Percentiles rank a stretch among this genome's conserved stretches.
phyloP scores from a whole-genome alignment of 148 eudicot species.

The Dysphania ambrosioides region DNA sequence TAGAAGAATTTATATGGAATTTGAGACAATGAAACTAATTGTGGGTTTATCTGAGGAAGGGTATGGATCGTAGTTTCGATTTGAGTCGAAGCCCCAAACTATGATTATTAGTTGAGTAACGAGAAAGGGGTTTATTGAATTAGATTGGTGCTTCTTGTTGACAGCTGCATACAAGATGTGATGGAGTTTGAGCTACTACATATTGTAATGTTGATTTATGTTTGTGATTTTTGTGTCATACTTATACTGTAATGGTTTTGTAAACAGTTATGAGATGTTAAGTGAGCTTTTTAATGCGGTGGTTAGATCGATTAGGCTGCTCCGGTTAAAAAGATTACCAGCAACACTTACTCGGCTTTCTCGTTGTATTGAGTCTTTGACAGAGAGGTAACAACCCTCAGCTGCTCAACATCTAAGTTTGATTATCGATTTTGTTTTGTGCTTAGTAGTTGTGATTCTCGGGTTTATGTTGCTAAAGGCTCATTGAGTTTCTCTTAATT shows the following conservation, averaged over 20 bases:
- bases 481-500: background rate
- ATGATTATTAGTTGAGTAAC: too few species aligned
- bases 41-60: background rate
- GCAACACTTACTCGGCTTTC: constrained; percentile 53
- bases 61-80: background rate
- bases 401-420: background rate
- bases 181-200: background rate
- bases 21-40: background rate
- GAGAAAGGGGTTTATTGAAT: background rate
- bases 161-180: background rate
- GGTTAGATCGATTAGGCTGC: constrained; percentile 58
- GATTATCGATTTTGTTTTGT: background rate
- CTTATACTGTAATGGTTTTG: background rate
- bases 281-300: constrained; percentile 61
- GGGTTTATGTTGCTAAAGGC: background rate
- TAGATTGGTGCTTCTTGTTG: background rate
- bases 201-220: too few species aligned
- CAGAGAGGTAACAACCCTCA: constrained; percentile 46
- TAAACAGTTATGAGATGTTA: constrained; percentile 51
- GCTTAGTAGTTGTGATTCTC: background rate
- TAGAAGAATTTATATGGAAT: background rate
- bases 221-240: background rate
- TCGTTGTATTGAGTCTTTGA: constrained; percentile 52
- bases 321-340: constrained; percentile 38
- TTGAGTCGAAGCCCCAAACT: background rate